phyloP scores from a whole-genome alignment of 2,329 filamentous ascomycete genomes.

The Tolypocladium pustulatum region DNA sequence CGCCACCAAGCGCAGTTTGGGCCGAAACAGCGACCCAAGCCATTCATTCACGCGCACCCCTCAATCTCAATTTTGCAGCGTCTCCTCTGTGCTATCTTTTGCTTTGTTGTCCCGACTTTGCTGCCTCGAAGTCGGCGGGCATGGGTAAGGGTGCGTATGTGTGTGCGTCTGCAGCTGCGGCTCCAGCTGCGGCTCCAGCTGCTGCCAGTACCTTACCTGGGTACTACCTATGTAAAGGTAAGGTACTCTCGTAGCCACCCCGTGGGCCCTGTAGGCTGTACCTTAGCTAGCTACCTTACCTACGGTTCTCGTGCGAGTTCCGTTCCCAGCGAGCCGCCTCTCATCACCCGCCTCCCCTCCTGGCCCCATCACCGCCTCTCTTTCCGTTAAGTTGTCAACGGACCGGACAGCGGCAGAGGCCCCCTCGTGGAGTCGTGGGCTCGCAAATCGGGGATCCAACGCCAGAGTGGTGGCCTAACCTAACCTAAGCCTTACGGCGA shows the following conservation, averaged over 20 bases:
- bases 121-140: background rate
- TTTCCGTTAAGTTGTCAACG: background rate
- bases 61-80: background rate
- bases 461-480: background rate
- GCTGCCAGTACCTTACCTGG: no score
- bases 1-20: slow-evolving; percentile 9
- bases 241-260: no score
- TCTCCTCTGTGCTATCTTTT: background rate
- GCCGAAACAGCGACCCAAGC: slow-evolving; percentile 9
- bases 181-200: background rate
- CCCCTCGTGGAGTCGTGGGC: background rate
- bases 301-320: background rate
- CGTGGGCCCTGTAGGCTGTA: no score
- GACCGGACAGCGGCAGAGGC: background rate
- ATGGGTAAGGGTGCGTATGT: background rate
- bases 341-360: background rate
- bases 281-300: no score
- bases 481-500: background rate
- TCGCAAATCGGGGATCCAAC: background rate
- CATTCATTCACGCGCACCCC: slow-evolving; percentile 1
- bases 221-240: no score
- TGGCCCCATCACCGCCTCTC: background rate
- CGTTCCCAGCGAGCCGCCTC: background rate
- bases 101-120: background rate
- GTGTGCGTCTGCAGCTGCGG: background rate